Base-by-base conservation (phyloP, 1,284 basidiomycete species). In the Ustilago tritici region DNA sequence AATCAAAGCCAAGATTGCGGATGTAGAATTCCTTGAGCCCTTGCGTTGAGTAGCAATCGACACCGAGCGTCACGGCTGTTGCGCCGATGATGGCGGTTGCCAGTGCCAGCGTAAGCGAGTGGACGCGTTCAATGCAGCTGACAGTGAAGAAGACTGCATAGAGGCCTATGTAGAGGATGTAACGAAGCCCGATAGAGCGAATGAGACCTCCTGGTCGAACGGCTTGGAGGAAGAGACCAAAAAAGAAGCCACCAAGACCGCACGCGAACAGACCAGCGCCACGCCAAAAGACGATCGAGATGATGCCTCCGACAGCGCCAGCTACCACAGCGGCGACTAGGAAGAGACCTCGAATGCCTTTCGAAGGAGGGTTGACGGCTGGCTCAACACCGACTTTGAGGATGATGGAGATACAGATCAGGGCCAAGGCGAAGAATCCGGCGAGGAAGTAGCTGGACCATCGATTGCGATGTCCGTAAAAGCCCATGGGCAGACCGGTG, bases 11-110 rank as follows among this genome's bases (percentile, higher is more conserved):
- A 53, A 98, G 88, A 84, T 97, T 98, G 91, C 93, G 96, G 58
- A 96, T 89, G 87, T 97, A 98, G 87, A 96, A 92, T 89, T 97
- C 95, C 88, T 98, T 98, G 66, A 97, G 89, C 31, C 93, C 93
- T 47, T 76, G 72, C 7, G 68, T 63, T 3, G 76, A 69, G 56
- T 91, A 98, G 87, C 95, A 98, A 87, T 98, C 95, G 58, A 97
- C 91, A 10, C 95, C 95, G 23, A 98, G 89, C 67, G 95, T 93
- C 84, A 96, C 91, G 1, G 94, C 92, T n/a, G 92, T 92, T n/a
- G 94, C 92, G 28, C 95, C 95, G 65, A 96, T 92, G 78, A 93
- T 89, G 32, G 93, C 93, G 32, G 95, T 96, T 56, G 93, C 92
- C 54, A 92, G 87, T 60, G 83, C 72, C 15, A 83, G 73, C 38